Base-by-base conservation (phyloP, 495 filamentous ascomycete genomes). In the Aspergillus sclerotiicarbonarius region DNA sequence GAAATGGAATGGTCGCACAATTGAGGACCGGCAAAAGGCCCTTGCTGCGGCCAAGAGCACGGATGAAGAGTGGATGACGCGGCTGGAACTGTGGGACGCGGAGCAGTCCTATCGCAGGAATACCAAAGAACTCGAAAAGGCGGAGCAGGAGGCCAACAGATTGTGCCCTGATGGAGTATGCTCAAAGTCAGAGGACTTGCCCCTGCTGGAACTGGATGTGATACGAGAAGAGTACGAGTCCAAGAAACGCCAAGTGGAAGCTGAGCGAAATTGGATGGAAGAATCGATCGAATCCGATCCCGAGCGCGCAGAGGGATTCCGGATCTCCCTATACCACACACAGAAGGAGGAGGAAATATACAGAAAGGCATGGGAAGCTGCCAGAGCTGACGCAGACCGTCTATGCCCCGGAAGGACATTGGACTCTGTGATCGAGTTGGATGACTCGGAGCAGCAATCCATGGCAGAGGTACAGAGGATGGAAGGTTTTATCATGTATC, bases 1-100 rank as follows among this genome's bases (percentile, higher is more conserved):
- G 19, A n/a, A 49, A 9, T 15, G 8, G 9, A n/a, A 2, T 4
- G 46, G 12, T 1, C 0, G 6, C 20, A 15, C 8, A 6, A 13
- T 13, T 4, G 0, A 15, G 32, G 15, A 41, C n/a, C 4, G 31
- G 3, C n/a, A 8, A 20, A 9, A 44, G 25, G 19, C 37, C 9
- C 9, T 29, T 8, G 35, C 13, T 18, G 37, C 35, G 9, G 52
- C 18, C 21, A 35, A 41, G 33, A 54, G 15, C 1, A 0, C 6
- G 31, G 37, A 54, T 16, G 52, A 54, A 19, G 3, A 30, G 52
- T 54, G 52, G 52, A 29, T n/a, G 8, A 35, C 52, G 20, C 52
- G 37, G 31, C 44, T 20, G 7, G 37, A 25, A 7, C 35, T 54
- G 0, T 44, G 52, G 52, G 4, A 20, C 19, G 25, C 7, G 0